phyloP scores from a whole-genome alignment of 2,329 filamentous ascomycete genomes.

The Acrocalymma vagum region DNA sequence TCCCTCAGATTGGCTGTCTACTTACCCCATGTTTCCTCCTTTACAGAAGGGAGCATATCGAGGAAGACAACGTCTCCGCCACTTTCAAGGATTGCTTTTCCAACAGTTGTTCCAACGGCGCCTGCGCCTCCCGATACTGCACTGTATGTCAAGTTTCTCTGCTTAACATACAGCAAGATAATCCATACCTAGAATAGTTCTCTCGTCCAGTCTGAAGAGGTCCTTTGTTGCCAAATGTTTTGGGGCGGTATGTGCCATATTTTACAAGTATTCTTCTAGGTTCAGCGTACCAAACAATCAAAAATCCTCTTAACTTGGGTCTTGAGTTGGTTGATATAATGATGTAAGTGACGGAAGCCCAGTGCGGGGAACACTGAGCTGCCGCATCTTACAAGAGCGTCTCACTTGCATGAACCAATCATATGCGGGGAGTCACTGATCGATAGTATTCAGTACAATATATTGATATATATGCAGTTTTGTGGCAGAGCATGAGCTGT shows the following conservation, averaged over 20 bases:
- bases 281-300: too few relatives aligned
- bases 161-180: neutral
- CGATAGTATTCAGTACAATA: too few relatives aligned
- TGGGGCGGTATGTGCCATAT: constrained; percentile 26
- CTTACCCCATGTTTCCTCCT: constrained; percentile 17
- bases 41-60: constrained; percentile 16
- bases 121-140: constrained; percentile 38
- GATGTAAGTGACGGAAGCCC: too few relatives aligned
- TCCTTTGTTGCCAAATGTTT: constrained; percentile 24
- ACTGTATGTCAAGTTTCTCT: neutral
- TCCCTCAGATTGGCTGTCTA: neutral
- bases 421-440: too few relatives aligned
- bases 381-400: too few relatives aligned
- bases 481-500: too few relatives aligned
- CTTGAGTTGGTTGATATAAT: too few relatives aligned
- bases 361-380: too few relatives aligned
- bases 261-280: too few relatives aligned
- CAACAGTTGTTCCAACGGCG: constrained; percentile 31
- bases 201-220: constrained; percentile 31
- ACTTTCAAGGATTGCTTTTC: constrained; percentile 32
- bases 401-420: too few relatives aligned
- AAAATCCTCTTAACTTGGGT: too few relatives aligned
- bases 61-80: constrained; percentile 34
- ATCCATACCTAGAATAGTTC: constrained; percentile 28
- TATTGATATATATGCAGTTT: too few relatives aligned